These are phyloP conservation scores for Skeletonema grethae DNA, from an alignment of 108 stramenopile species.

Conservation along the genomic window DNA sequence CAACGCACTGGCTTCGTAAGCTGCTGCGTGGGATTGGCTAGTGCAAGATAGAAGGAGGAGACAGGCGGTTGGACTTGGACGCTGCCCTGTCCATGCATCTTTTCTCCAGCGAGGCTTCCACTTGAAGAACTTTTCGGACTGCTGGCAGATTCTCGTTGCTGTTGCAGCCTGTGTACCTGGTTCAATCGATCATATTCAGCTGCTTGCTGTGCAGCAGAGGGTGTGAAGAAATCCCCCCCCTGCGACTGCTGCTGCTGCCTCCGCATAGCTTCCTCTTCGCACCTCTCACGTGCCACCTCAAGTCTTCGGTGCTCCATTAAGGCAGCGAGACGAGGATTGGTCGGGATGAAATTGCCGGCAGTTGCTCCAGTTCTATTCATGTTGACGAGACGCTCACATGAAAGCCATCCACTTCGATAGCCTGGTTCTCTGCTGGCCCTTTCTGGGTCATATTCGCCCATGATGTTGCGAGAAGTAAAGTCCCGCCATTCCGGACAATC, in stretches of 20 bases:
- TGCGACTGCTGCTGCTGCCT: background rate
- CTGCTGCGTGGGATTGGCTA: background rate
- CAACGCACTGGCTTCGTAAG: background rate
- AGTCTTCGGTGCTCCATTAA: background rate
- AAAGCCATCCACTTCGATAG: background rate
- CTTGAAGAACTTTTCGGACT: background rate
- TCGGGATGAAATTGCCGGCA: background rate
- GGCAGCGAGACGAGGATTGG: background rate
- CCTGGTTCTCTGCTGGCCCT: background rate
- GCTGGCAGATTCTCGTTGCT: background rate
- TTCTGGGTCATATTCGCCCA: background rate
- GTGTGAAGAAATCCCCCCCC: background rate
- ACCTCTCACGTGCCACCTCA: background rate
- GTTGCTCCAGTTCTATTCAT: background rate
- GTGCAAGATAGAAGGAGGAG: background rate
- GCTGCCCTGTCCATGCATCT: too few relatives aligned
- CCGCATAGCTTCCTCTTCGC: background rate
- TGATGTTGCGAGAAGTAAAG: background rate
- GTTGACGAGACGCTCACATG: slow-evolving; percentile 1
- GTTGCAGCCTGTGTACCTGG: background rate
- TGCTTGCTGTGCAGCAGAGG: background rate
- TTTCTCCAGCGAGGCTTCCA: too few relatives aligned
- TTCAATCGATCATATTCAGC: background rate
- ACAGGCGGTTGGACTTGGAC: too few relatives aligned
- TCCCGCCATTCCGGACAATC: background rate